These are phyloP conservation scores for Candida caryicola DNA, from an alignment of 805 yeast genomes.

Conservation along the genomic window DNA sequence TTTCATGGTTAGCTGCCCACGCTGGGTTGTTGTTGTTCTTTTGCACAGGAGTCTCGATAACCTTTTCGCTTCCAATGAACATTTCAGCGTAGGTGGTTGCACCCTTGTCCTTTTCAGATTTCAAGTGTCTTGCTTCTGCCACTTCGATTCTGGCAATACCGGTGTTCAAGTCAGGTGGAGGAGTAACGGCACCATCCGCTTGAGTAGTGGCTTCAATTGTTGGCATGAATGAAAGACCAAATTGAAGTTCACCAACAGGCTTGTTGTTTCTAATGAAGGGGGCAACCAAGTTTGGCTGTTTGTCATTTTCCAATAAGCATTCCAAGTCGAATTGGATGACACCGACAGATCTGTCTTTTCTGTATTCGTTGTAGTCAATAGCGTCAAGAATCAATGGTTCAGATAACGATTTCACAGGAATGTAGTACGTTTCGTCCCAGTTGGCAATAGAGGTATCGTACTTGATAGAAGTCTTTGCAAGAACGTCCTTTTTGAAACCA, in stretches of 20 bases:
- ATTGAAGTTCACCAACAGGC: conserved; percentile 70
- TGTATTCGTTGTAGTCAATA: conserved; percentile 73
- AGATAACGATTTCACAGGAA: conserved; percentile 69
- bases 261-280: conserved; percentile 78
- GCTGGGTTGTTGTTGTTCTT: conserved; percentile 65
- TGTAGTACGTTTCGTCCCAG: conserved; percentile 77
- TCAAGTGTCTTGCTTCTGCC: conserved; percentile 57
- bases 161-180: conserved; percentile 90
- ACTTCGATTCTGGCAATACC: conserved; percentile 79
- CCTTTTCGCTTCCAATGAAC: conserved; percentile 57
- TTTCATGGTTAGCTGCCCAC: conserved; percentile 62
- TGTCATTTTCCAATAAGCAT: conserved; percentile 51
- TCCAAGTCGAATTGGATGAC: conserved; percentile 71
- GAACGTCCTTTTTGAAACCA: conserved; percentile 54
- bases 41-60: conserved; percentile 54
- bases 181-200: conserved; percentile 79
- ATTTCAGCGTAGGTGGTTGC: conserved; percentile 69
- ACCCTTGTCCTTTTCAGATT: conserved; percentile 43
- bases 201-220: conserved; percentile 58
- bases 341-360: conserved; percentile 82
- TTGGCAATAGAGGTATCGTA: conserved; percentile 67
- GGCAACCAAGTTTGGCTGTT: conserved; percentile 47
- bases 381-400: conserved; percentile 77
- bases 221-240: conserved; percentile 74
- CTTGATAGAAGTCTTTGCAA: conserved; percentile 69